Evolutionary conservation across 331 rosid genomes (phyloP).

Genomic region (Malus hybrid): DNA sequence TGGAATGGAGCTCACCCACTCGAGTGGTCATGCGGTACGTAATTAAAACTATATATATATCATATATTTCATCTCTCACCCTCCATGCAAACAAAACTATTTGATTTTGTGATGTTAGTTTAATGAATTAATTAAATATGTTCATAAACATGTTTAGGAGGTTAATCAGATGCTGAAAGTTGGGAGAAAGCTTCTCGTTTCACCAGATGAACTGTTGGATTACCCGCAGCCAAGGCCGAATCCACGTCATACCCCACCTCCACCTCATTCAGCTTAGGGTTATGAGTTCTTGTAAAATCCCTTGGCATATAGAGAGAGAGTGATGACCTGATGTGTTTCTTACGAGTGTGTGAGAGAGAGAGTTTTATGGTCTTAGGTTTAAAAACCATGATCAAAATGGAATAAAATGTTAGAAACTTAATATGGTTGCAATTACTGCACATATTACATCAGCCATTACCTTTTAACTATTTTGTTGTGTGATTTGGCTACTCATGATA

Average conservation of each 20-base stretch:
- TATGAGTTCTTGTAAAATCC: neutral
- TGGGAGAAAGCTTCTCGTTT: constrained; percentile 28
- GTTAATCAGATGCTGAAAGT: constrained; percentile 19
- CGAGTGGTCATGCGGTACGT: constrained; percentile 11
- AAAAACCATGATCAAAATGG: neutral
- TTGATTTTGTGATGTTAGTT: too few relatives aligned
- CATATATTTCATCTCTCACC: too few relatives aligned
- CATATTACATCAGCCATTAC: too few relatives aligned
- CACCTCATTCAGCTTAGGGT: neutral
- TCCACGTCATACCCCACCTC: constrained; percentile 36
- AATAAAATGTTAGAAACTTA: neutral
- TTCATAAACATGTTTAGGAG: neutral
- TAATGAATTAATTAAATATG: too few relatives aligned
- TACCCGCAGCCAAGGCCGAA: constrained; percentile 46
- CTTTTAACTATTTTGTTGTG: too few relatives aligned
- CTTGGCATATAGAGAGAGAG: neutral
- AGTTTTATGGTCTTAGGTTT: neutral
- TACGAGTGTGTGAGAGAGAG: neutral
- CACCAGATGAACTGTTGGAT: constrained; percentile 33
- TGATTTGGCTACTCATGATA: too few relatives aligned
- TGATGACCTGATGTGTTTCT: neutral
- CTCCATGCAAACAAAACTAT: too few relatives aligned
- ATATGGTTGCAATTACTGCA: too few relatives aligned
- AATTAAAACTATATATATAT: neutral
- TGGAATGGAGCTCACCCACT: neutral